These are phyloP conservation scores for Tulasnella sp. DNA, from an alignment of 768 basidiomycete species.

Conservation along the genomic window DNA sequence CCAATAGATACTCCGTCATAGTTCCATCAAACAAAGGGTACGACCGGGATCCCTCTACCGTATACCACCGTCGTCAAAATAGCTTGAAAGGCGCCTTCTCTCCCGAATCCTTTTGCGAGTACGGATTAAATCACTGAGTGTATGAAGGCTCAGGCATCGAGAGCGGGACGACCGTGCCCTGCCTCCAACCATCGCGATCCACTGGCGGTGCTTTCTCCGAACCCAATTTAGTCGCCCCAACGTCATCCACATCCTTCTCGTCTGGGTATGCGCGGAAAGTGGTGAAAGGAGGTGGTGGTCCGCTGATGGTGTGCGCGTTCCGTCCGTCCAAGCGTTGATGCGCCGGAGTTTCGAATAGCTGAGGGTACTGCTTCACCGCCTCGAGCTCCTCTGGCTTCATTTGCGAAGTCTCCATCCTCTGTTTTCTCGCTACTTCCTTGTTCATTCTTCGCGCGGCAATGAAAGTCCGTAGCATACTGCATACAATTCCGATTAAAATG, in stretches of 20 bases:
- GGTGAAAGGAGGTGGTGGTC: background rate
- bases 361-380: background rate
- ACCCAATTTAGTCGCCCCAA: background rate
- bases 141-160: background rate
- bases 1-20: background rate
- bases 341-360: background rate
- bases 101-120: background rate
- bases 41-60: background rate
- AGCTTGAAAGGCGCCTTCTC: background rate
- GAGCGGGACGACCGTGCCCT: background rate
- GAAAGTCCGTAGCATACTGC: background rate
- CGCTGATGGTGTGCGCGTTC: constrained; percentile 1
- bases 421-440: background rate
- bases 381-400: background rate
- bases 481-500: background rate
- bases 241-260: background rate
- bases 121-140: background rate
- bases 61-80: background rate
- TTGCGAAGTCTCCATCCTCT: too few relatives aligned
- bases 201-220: background rate
- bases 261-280: background rate
- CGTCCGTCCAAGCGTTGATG: background rate
- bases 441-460: background rate
- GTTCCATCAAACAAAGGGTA: background rate
- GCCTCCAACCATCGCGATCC: background rate